These are phyloP conservation scores for Saccharomycopsis fermentans DNA, from an alignment of 805 yeast species.

Conservation along the genomic window DNA sequence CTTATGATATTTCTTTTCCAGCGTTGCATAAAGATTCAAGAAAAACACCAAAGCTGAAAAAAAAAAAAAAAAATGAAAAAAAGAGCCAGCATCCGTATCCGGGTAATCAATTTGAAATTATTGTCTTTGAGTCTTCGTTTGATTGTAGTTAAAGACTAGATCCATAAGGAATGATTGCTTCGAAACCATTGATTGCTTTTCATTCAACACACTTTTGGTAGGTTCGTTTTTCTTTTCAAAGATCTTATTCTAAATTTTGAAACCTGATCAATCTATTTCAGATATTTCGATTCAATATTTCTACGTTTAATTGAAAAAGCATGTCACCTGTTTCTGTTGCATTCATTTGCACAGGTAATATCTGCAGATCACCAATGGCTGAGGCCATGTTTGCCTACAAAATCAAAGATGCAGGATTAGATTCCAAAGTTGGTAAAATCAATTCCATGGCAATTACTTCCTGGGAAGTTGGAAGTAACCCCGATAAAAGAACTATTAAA, in stretches of 20 bases:
- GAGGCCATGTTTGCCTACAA: conserved; percentile 14
- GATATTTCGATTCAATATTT: not conserved
- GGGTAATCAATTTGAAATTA: not conserved
- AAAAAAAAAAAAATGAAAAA: not conserved
- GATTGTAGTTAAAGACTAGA: too few species aligned
- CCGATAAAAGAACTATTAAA: conserved; percentile 10
- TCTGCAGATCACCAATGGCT: conserved; percentile 17
- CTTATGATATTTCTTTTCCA: too few species aligned
- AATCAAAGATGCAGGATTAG: conserved; percentile 3
- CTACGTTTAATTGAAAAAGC: not conserved
- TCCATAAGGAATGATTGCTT: too few species aligned
- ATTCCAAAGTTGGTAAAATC: conserved; percentile 3
- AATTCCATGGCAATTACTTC: conserved; percentile 13
- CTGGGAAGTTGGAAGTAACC: conserved; percentile 13
- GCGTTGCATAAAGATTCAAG: too few species aligned
- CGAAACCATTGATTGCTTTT: too few species aligned
- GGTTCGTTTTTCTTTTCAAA: too few species aligned
- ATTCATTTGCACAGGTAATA: conserved; percentile 14
- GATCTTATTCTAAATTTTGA: too few species aligned
- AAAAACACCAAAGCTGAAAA: not conserved
- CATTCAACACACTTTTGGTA: too few species aligned
- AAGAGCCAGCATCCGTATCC: not conserved
- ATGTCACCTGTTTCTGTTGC: conserved; percentile 8
- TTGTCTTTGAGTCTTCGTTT: not conserved
- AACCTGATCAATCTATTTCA: not conserved